Percentiles rank a stretch among this genome's conserved stretches.
phyloP scores from a whole-genome alignment of 202 grass and related monocot genomes.

The Brachypodium distachyon region DNA sequence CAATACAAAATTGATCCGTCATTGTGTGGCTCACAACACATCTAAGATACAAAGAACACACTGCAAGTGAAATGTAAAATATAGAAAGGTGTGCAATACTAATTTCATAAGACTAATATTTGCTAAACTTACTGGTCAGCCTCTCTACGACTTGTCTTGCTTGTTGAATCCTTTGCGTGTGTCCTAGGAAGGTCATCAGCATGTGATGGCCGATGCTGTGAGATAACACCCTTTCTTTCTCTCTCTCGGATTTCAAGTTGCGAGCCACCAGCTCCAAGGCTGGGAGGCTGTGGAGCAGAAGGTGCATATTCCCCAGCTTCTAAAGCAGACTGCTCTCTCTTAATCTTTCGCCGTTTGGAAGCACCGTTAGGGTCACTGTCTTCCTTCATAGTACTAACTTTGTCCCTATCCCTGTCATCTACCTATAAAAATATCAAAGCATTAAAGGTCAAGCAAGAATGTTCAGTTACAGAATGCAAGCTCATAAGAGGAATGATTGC shows the following conservation, averaged over 20 bases:
- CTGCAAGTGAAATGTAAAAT: not conserved
- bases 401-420: conserved; percentile 86
- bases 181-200: conserved; percentile 62
- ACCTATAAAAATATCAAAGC: conserved; percentile 43
- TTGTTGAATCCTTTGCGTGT: conserved; percentile 71
- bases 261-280: conserved; percentile 31
- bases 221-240: conserved; percentile 65
- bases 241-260: conserved; percentile 68
- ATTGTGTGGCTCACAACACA: not conserved
- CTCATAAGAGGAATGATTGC: not conserved
- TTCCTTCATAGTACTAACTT: conserved; percentile 54
- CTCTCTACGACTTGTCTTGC: conserved; percentile 79
- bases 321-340: conserved; percentile 64
- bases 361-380: conserved; percentile 53
- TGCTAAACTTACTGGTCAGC: conserved; percentile 75
- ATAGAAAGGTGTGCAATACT: not conserved
- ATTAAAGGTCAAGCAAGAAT: conserved; percentile 1
- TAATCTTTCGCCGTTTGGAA: conserved; percentile 79
- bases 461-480: not conserved
- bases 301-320: conserved; percentile 80
- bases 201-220: conserved; percentile 64
- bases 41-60: not conserved
- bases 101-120: conserved; percentile 14
- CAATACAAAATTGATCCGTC: not conserved
- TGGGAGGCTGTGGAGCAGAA: conserved; percentile 40